Percentiles rank a stretch among this genome's conserved stretches.
Evolutionary conservation across 352 stramenopile genomes (phyloP).

Genomic region (Globisporangium nunn): DNA sequence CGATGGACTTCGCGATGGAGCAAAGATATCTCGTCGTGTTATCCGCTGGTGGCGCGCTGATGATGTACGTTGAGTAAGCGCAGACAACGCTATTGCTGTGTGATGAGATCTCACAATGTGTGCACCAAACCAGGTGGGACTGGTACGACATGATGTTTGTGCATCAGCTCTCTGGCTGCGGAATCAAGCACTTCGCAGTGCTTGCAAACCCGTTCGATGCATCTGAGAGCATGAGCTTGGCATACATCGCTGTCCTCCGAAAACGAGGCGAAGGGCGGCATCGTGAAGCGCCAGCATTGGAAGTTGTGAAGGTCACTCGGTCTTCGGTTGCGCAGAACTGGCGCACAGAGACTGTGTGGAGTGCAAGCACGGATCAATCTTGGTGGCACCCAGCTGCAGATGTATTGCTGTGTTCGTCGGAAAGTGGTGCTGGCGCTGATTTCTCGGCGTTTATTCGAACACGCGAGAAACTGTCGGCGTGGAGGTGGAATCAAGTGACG

Average conservation of each 20-base stretch:
- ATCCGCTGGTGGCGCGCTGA: not conserved
- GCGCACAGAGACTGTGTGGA: not conserved
- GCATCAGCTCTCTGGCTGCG: slow-evolving; percentile 10
- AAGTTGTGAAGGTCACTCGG: slow-evolving; percentile 7
- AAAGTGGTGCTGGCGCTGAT: not conserved
- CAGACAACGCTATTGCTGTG: not conserved
- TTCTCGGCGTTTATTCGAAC: slow-evolving; percentile 5
- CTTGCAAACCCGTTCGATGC: not conserved
- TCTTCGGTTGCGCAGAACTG: not conserved
- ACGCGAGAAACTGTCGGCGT: slow-evolving; percentile 3
- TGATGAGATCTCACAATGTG: slow-evolving; percentile 1
- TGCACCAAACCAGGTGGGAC: slow-evolving; percentile 23
- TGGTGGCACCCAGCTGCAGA: not conserved
- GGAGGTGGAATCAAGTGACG: slow-evolving; percentile 1
- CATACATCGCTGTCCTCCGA: slow-evolving; percentile 3
- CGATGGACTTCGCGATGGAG: slow-evolving; percentile 1
- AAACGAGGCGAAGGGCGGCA: not conserved
- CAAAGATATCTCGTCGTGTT: not conserved
- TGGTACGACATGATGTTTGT: slow-evolving; percentile 23
- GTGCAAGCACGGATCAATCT: not conserved
- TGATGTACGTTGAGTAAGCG: not conserved
- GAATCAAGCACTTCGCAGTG: slow-evolving; percentile 17
- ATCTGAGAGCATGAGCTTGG: not conserved
- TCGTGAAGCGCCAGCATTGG: not conserved
- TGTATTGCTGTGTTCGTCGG: not conserved